These are phyloP conservation scores for Hapsidospora chrysogenum DNA, from an alignment of 495 filamentous ascomycete genomes.

Conservation along the genomic window DNA sequence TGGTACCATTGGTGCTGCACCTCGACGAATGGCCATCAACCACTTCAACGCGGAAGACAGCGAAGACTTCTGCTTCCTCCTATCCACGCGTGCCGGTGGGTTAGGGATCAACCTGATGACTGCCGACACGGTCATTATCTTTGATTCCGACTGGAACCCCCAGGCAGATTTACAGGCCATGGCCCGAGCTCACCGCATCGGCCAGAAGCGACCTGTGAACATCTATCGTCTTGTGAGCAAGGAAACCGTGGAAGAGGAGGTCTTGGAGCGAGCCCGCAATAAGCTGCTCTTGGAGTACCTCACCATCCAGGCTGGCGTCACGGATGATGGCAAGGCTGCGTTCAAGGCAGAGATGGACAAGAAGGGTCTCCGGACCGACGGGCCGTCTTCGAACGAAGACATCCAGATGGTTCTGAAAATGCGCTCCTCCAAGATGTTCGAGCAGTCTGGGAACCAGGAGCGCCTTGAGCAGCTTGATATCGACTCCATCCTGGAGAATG, in stretches of 20 bases:
- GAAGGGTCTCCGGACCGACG: conserved; percentile 39
- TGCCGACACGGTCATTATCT: conserved; percentile 92
- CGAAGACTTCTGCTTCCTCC: conserved; percentile 86
- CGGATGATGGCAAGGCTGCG: conserved; percentile 64
- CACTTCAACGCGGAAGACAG: conserved; percentile 94
- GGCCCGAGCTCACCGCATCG: conserved; percentile 94
- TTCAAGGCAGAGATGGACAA: conserved; percentile 41
- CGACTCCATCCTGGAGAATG: conserved; percentile 87
- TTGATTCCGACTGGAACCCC: conserved; percentile 98
- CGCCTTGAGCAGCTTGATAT: conserved; percentile 98
- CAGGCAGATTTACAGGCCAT: conserved; percentile 97
- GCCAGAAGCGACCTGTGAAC: conserved; percentile 86
- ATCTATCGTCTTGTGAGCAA: conserved; percentile 93
- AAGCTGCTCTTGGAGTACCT: conserved; percentile 98
- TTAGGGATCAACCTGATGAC: conserved; percentile 98
- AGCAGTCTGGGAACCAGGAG: conserved; percentile 87
- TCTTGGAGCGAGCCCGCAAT: conserved; percentile 87
- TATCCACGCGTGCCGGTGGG: conserved; percentile 90
- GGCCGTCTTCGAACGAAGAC: conserved; percentile 75
- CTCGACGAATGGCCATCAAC: conserved; percentile 83
- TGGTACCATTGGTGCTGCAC: conserved; percentile 74
- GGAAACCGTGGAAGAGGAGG: conserved; percentile 95
- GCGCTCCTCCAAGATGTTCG: conserved; percentile 91
- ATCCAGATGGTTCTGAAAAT: conserved; percentile 88
- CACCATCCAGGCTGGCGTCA: conserved; percentile 91